phyloP scores from a whole-genome alignment of 441 rosid genomes.

The Capsella rubella region DNA sequence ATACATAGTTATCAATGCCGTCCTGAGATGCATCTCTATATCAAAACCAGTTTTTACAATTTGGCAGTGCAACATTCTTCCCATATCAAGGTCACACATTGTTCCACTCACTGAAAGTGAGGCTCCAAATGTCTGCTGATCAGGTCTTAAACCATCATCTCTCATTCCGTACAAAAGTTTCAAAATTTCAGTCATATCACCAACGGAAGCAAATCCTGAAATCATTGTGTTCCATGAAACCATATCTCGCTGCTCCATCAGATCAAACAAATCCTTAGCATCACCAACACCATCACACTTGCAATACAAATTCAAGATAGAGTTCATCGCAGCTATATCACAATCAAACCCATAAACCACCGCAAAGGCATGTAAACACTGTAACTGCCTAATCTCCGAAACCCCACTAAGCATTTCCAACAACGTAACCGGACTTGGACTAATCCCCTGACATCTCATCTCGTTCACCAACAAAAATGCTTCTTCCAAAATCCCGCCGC shows the following conservation, averaged over 20 bases:
- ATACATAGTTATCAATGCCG: constrained; percentile 58
- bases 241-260: constrained; percentile 57
- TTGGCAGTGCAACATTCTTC: constrained; percentile 59
- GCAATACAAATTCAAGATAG: constrained; percentile 56
- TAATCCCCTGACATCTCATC: constrained; percentile 54
- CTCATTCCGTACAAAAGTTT: constrained; percentile 54
- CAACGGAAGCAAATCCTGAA: constrained; percentile 52
- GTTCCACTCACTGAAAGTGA: constrained; percentile 50
- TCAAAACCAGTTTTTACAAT: constrained; percentile 48
- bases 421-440: constrained; percentile 62
- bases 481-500: constrained; percentile 44
- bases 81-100: constrained; percentile 52
- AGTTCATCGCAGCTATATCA: constrained; percentile 51
- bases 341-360: constrained; percentile 52
- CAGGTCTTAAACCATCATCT: constrained; percentile 52
- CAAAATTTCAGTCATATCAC: constrained; percentile 48
- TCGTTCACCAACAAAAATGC: constrained; percentile 48
- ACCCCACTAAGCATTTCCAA: constrained; percentile 56
- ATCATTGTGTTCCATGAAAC: constrained; percentile 67
- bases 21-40: constrained; percentile 53
- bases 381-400: constrained; percentile 47
- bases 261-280: constrained; percentile 54
- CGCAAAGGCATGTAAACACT: constrained; percentile 59
- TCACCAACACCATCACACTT: constrained; percentile 52
- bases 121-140: constrained; percentile 57